A percentile compares a stretch with the other conserved stretches of the same genome.
phyloP scores from a whole-genome alignment of 257 asterid species.

The Petunia secreta region DNA sequence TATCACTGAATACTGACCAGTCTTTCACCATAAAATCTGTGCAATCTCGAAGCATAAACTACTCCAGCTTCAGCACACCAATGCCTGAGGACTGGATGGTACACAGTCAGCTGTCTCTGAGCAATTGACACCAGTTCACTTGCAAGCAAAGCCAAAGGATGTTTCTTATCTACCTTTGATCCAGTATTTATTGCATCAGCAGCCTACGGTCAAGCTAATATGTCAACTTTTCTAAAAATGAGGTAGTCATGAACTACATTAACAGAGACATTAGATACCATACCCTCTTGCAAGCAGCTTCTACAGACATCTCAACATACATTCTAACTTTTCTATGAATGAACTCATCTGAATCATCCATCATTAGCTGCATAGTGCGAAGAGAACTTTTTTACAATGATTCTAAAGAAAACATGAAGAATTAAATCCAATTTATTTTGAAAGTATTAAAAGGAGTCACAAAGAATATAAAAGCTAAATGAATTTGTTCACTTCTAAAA shows the following conservation, averaged over 20 bases:
- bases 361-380: conserved; percentile 51
- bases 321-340: conserved; percentile 56
- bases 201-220: conserved; percentile 53
- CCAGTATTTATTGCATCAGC: conserved; percentile 47
- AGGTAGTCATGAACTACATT: conserved; percentile 27
- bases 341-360: conserved; percentile 51
- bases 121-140: conserved; percentile 68
- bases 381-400: conserved; percentile 10
- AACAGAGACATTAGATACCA: conserved; percentile 28
- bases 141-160: conserved; percentile 81
- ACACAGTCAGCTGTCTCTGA: conserved; percentile 64
- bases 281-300: conserved; percentile 87
- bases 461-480: not conserved
- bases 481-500: not conserved
- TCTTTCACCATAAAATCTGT: conserved; percentile 81
- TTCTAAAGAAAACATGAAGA: not conserved
- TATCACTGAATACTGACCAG: conserved; percentile 57
- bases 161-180: conserved; percentile 49
- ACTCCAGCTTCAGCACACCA: conserved; percentile 76
- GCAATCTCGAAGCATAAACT: conserved; percentile 67
- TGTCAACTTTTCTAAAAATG: conserved; percentile 33
- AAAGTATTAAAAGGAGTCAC: conserved; percentile 19
- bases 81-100: conserved; percentile 64
- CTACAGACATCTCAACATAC: conserved; percentile 66
- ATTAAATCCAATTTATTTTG: conserved; percentile 19